A percentile compares a stretch with the other conserved stretches of the same genome.
Conservation (phyloP, 768 basidiomycete species). For the Tephrocybe sp. region DNA sequence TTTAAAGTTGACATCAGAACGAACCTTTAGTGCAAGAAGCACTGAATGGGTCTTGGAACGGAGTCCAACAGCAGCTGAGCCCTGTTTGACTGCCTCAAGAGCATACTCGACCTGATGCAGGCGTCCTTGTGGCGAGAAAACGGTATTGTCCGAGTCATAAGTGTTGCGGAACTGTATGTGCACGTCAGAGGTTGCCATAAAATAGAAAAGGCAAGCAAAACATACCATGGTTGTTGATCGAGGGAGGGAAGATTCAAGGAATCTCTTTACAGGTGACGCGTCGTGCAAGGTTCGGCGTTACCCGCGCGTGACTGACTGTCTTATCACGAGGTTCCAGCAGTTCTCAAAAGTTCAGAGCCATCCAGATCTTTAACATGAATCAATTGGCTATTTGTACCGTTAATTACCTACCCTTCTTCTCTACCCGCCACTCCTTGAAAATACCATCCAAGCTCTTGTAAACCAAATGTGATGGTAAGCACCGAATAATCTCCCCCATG, state of each 20-base stretch:
- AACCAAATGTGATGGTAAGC: constrained; percentile 82
- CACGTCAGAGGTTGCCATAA: constrained; percentile 21
- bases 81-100: constrained; percentile 98
- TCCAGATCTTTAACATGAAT: too few species aligned
- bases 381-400: too few species aligned
- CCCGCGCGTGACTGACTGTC: constrained; percentile 11
- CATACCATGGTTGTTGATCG: constrained; percentile 34
- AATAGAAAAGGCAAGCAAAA: background rate
- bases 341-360: too few species aligned
- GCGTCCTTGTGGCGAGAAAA: constrained; percentile 94
- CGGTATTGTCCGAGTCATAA: constrained; percentile 98
- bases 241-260: constrained; percentile 1
- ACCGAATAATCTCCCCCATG: constrained; percentile 87
- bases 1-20: constrained; percentile 14
- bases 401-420: constrained; percentile 70
- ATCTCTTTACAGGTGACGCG: constrained; percentile 24
- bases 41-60: constrained; percentile 95
- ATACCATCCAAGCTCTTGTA: constrained; percentile 93
- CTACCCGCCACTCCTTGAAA: constrained; percentile 89
- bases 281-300: constrained; percentile 19
- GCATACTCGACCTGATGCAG: constrained; percentile 99
- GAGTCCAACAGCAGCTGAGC: constrained; percentile 96
- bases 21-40: constrained; percentile 88
- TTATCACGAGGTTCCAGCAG: too few species aligned
- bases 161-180: constrained; percentile 82